phyloP scores from a whole-genome alignment of 2,329 filamentous ascomycete genomes.

The Rhynchosporium graminicola region DNA sequence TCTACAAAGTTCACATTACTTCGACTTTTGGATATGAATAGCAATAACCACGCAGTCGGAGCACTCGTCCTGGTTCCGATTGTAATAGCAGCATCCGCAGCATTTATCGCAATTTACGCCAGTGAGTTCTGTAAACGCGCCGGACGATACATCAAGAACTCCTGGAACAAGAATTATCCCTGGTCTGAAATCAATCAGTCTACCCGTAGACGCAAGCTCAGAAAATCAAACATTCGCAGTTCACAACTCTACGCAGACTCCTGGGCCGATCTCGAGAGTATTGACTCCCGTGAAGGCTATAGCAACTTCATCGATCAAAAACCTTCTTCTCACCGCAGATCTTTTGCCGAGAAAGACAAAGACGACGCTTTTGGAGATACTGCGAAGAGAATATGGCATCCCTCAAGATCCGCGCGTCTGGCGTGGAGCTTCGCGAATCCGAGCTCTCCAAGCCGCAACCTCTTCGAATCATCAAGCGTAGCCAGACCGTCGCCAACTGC shows the following conservation, averaged over 20 bases:
- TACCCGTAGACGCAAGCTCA: conserved; percentile 34
- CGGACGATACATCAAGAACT: conserved; percentile 27
- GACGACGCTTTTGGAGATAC: conserved; percentile 16
- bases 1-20: conserved; percentile 28
- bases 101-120: conserved; percentile 39
- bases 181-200: conserved; percentile 40
- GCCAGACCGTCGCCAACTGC: conserved; percentile 37
- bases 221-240: conserved; percentile 41
- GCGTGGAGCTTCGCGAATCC: conserved; percentile 41
- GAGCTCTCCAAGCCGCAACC: conserved; percentile 46
- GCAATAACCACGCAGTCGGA: conserved; percentile 45
- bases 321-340: conserved; percentile 1
- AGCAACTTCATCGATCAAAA: conserved; percentile 34
- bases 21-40: conserved; percentile 42
- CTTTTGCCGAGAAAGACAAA: conserved; percentile 18
- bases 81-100: conserved; percentile 42
- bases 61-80: conserved; percentile 50
- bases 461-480: conserved; percentile 52
- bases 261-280: conserved; percentile 43
- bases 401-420: conserved; percentile 34
- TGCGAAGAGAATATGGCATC: conserved; percentile 42
- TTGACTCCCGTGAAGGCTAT: conserved; percentile 36
- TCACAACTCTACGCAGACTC: conserved; percentile 42
- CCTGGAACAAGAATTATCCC: conserved; percentile 27
- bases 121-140: conserved; percentile 32